A percentile compares a stretch with the other conserved stretches of the same genome.
Conservation (phyloP, 208 protist genomes). For the Acanthamoeba lenticulata region DNA sequence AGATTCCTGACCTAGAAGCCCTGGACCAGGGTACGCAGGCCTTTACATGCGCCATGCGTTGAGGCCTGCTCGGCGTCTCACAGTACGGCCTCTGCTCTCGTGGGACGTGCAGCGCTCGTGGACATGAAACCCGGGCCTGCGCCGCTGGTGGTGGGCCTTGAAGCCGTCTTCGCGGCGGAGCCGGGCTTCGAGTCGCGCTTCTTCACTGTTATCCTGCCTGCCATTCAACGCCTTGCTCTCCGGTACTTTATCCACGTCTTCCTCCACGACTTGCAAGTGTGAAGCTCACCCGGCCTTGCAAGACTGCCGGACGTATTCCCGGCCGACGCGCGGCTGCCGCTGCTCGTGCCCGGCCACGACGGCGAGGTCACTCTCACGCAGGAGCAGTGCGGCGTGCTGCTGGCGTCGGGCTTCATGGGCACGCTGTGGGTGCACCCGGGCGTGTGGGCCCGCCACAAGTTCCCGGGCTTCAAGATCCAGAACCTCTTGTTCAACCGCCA, state of each 20-base stretch:
- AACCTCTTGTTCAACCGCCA: not conserved
- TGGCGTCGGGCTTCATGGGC: constrained; percentile 52
- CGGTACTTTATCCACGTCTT: not conserved
- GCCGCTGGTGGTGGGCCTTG: not conserved
- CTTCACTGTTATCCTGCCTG: not conserved
- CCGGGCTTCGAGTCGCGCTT: not conserved
- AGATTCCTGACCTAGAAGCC: not conserved
- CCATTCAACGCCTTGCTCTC: constrained; percentile 1
- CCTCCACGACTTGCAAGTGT: not conserved
- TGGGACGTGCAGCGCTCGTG: not conserved
- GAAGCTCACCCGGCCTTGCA: too few species aligned
- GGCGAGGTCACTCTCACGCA: not conserved
- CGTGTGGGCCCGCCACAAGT: not conserved
- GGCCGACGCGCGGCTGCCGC: not conserved
- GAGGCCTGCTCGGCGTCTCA: too few species aligned
- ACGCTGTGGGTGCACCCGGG: constrained; percentile 35
- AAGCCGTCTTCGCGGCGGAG: not conserved
- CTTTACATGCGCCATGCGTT: not conserved
- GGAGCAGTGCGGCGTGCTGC: constrained; percentile 24
- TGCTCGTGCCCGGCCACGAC: not conserved
- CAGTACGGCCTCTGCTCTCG: not conserved
- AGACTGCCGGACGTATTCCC: not conserved
- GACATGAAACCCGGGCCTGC: not conserved
- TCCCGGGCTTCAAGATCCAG: constrained; percentile 32
- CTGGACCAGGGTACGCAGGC: not conserved